phyloP scores from a whole-genome alignment of 345 rosid species.

The Kandelia obovata region DNA sequence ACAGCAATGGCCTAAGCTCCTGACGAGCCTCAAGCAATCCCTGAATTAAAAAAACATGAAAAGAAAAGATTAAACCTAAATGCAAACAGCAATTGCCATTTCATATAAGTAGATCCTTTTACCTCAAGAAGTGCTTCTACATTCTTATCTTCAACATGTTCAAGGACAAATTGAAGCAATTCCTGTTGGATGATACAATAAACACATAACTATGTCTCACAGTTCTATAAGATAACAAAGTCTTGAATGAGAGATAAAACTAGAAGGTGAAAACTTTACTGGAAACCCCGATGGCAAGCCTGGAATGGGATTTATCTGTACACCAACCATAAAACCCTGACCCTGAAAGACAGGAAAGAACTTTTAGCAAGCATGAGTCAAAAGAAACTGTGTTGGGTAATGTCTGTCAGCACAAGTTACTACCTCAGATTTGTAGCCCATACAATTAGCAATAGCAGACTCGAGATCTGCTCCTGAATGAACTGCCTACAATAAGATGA shows the following conservation, averaged over 20 bases:
- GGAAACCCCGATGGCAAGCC: constrained; percentile 94
- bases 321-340: constrained; percentile 99
- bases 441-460: constrained; percentile 86
- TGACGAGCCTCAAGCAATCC: constrained; percentile 97
- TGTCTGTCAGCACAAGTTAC: constrained; percentile 23
- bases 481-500: constrained; percentile 65
- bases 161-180: constrained; percentile 72
- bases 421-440: constrained; percentile 93
- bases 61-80: constrained; percentile 8
- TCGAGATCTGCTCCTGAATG: constrained; percentile 99
- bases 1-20: constrained; percentile 74
- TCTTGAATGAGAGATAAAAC: constrained; percentile 20
- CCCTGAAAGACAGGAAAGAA: constrained; percentile 52
- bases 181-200: constrained; percentile 45
- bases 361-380: constrained; percentile 18
- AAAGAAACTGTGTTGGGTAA: constrained; percentile 12
- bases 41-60: constrained; percentile 35
- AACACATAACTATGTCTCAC: constrained; percentile 10
- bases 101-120: constrained; percentile 2
- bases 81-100: constrained; percentile 3
- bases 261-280: constrained; percentile 39
- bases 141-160: constrained; percentile 81
- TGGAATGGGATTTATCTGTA: constrained; percentile 75
- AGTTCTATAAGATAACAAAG: constrained; percentile 7
- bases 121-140: constrained; percentile 95